Evolutionary conservation across 805 yeast genomes (phyloP), one percentile per base, ranked within the genome.

Genomic region (Candida ponderosae): DNA sequence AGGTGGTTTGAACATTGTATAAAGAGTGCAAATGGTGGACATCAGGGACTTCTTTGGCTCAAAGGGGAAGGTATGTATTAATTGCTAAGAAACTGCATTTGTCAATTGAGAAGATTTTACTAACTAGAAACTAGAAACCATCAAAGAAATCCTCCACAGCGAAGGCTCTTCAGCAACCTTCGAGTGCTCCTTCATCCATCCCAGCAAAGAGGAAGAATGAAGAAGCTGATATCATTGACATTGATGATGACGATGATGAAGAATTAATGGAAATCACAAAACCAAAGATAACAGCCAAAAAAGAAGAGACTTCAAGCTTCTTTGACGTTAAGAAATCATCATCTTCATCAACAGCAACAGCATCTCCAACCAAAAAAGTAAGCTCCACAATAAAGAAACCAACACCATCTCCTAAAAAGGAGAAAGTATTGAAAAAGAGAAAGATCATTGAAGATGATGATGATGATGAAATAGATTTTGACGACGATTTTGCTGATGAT

Each of bases 1-100:
- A 9, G 7, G 3, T 21, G 11, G 11, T 21, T 21, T 11, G 2
- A 21, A 8, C 2, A 8, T 21, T 21, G 24, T 21, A 9, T 21
- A 11, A 9, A 21, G 11, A 21, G 24, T 8, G 11, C 30, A 34
- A 31, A 62, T 61, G 68, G 67, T 62, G 31, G 63, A 62, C 45
- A 65, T 66, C 40, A 52, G 62, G 19, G 65, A 63, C 35, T 66
- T 63, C 50, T 65, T 66, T 40, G 62, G 63, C 10, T 47, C 48
- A 18, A 40, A 34, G 20, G 41, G 35, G 18, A 46, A 45, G 31
- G 42, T 45, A 31, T n/a, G 31, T 10, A 15, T 14, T 19, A 38
- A 6, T 23, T 14, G 10, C 14, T 11, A 18, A 4, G 16, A 19
- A 9, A 15, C 15, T 28, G 6, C 14, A 18, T 16, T 34, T 18